phyloP scores from a whole-genome alignment of 768 basidiomycete genomes.

The Galerina sulciceps region DNA sequence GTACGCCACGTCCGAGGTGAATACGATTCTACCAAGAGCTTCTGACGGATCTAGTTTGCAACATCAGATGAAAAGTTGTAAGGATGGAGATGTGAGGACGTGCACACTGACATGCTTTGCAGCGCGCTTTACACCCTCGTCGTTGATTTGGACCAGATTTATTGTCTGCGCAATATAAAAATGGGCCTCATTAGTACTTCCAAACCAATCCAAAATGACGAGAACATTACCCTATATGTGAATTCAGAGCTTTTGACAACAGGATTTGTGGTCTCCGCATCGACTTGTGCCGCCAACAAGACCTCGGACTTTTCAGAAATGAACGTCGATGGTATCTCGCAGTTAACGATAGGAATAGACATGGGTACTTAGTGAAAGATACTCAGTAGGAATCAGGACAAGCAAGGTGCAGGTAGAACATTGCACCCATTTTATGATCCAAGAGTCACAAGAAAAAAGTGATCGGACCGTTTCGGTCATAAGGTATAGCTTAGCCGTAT shows the following conservation, averaged over 20 bases:
- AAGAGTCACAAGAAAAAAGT: constrained; percentile 4
- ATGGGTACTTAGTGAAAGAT: not conserved
- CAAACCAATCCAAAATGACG: not conserved
- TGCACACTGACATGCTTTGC: constrained; percentile 61
- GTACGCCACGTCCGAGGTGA: constrained; percentile 83
- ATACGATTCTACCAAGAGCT: constrained; percentile 66
- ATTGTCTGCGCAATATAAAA: constrained; percentile 47
- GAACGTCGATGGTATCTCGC: not conserved
- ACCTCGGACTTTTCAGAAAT: constrained; percentile 33
- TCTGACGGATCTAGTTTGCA: constrained; percentile 59
- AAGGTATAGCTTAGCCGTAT: constrained; percentile 3
- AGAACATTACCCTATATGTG: constrained; percentile 54
- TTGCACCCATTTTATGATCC: not conserved
- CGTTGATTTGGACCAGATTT: constrained; percentile 61
- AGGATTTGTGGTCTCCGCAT: constrained; percentile 46
- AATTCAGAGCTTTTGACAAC: constrained; percentile 62
- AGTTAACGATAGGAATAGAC: not conserved
- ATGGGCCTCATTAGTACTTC: constrained; percentile 9
- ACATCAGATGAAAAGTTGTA: constrained; percentile 4
- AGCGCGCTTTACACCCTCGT: constrained; percentile 62
- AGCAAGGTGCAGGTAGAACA: not conserved
- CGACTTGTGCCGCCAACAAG: constrained; percentile 22
- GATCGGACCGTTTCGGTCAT: constrained; percentile 9
- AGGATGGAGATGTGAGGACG: not conserved
- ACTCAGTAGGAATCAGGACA: not conserved